Evolutionary conservation across 768 basidiomycete genomes (phyloP).

Genomic region (Leccinum uliginosum): DNA sequence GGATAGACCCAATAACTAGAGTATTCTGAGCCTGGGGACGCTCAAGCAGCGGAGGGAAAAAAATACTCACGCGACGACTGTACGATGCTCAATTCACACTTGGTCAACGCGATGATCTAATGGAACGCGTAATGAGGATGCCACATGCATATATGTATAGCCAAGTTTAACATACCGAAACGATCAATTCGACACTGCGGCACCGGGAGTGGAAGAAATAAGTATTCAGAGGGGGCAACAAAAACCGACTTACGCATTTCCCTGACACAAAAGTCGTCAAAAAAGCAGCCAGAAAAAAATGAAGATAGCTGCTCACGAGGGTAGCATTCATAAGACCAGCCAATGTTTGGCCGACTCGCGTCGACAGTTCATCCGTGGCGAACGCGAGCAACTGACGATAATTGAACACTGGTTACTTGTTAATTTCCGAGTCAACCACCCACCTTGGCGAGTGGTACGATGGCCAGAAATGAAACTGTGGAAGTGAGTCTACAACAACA

Average conservation of each 20-base stretch:
- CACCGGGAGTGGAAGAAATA: not conserved
- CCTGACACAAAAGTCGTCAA: constrained; percentile 13
- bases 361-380: constrained; percentile 80
- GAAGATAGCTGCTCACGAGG: constrained; percentile 41
- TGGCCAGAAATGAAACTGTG: constrained; percentile 75
- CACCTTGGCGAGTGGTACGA: constrained; percentile 82
- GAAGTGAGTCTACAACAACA: not conserved
- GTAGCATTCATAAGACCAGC: constrained; percentile 86
- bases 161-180: constrained; percentile 47
- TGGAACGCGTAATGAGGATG: not conserved
- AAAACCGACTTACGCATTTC: constrained; percentile 26
- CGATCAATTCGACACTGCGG: constrained; percentile 53
- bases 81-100: constrained; percentile 77
- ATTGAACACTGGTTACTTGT: constrained; percentile 1
- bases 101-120: constrained; percentile 75
- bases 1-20: constrained; percentile 75
- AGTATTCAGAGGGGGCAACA: not conserved
- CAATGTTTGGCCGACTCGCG: constrained; percentile 78
- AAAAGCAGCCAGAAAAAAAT: not conserved
- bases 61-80: constrained; percentile 65
- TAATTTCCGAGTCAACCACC: not conserved
- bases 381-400: constrained; percentile 62
- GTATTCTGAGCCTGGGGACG: not conserved
- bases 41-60: not conserved
- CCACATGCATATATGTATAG: not conserved